Conservation (phyloP, 768 basidiomycete species). For the Amanita pallidorosea region DNA sequence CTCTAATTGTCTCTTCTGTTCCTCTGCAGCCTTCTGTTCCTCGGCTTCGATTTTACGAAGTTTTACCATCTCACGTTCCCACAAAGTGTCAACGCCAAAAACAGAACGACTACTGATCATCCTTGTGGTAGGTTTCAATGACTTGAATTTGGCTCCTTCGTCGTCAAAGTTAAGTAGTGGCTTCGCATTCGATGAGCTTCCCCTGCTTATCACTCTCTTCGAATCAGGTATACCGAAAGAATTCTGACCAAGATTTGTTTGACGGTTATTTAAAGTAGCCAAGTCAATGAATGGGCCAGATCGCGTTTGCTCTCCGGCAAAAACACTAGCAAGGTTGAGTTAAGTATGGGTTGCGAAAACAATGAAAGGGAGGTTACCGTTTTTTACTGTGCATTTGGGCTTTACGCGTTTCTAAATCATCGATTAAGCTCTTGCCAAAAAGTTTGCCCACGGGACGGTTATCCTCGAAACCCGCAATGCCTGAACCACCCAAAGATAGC, state of each 20-base stretch:
- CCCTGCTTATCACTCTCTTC: constrained; percentile 27
- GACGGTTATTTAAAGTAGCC: constrained; percentile 39
- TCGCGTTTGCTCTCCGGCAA: constrained; percentile 53
- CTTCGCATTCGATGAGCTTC: constrained; percentile 42
- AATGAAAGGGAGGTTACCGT: constrained; percentile 38
- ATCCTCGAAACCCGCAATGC: constrained; percentile 21
- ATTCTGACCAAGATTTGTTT: constrained; percentile 31
- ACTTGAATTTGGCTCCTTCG: constrained; percentile 20
- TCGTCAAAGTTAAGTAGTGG: constrained; percentile 62
- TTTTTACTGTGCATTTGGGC: constrained; percentile 73
- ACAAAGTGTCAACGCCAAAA: constrained; percentile 88
- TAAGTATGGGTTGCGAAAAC: background rate
- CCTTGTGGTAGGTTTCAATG: constrained; percentile 15
- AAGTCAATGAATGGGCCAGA: constrained; percentile 64
- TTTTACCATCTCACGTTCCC: constrained; percentile 83
- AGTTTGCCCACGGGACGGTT: constrained; percentile 69
- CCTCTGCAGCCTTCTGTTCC: constrained; percentile 40
- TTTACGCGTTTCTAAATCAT: constrained; percentile 79
- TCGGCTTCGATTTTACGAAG: constrained; percentile 64
- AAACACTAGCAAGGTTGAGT: constrained; percentile 46
- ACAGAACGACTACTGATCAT: constrained; percentile 57
- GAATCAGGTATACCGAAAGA: constrained; percentile 30
- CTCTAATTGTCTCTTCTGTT: constrained; percentile 33
- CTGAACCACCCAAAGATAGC: background rate
- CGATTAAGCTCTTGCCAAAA: constrained; percentile 83